These are phyloP conservation scores for Lepidopterella palustris DNA, from an alignment of 495 filamentous ascomycete genomes.

Conservation along the genomic window DNA sequence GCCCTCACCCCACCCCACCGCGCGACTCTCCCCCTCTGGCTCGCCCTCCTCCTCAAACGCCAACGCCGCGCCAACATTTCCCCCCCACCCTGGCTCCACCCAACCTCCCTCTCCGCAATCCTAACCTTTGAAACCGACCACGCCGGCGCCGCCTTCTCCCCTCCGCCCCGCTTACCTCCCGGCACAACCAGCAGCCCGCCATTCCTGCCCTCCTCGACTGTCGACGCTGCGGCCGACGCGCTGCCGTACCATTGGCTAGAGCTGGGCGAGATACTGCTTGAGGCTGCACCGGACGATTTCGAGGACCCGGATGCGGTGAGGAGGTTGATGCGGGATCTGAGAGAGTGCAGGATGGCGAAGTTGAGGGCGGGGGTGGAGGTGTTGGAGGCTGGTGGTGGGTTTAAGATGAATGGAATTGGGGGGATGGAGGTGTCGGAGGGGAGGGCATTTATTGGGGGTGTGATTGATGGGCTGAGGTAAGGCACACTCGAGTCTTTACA, in stretches of 20 bases:
- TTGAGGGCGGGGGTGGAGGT: constrained; percentile 66
- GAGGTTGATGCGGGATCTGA: constrained; percentile 68
- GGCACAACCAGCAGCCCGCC: constrained; percentile 43
- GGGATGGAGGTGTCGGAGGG: constrained; percentile 87
- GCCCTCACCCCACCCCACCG: constrained; percentile 75
- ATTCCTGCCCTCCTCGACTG: constrained; percentile 55
- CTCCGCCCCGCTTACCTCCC: constrained; percentile 59
- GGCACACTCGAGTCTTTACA: constrained; percentile 8
- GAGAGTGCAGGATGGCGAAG: constrained; percentile 86
- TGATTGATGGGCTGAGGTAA: constrained; percentile 77
- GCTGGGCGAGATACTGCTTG: constrained; percentile 74
- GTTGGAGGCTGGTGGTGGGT: constrained; percentile 65
- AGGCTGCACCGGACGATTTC: constrained; percentile 79
- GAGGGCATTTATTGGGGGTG: constrained; percentile 73
- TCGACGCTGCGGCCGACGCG: constrained; percentile 52
- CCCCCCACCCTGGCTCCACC: constrained; percentile 80
- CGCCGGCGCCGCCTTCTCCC: constrained; percentile 61
- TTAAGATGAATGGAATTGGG: constrained; percentile 76
- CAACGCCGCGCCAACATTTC: constrained; percentile 91
- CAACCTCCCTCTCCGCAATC: constrained; percentile 62
- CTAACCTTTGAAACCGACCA: constrained; percentile 71
- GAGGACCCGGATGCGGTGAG: constrained; percentile 67
- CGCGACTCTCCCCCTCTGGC: constrained; percentile 80
- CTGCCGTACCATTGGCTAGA: constrained; percentile 95
- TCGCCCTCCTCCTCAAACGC: constrained; percentile 92